phyloP scores from a whole-genome alignment of 441 rosid species.

The Pelargonium australe region DNA sequence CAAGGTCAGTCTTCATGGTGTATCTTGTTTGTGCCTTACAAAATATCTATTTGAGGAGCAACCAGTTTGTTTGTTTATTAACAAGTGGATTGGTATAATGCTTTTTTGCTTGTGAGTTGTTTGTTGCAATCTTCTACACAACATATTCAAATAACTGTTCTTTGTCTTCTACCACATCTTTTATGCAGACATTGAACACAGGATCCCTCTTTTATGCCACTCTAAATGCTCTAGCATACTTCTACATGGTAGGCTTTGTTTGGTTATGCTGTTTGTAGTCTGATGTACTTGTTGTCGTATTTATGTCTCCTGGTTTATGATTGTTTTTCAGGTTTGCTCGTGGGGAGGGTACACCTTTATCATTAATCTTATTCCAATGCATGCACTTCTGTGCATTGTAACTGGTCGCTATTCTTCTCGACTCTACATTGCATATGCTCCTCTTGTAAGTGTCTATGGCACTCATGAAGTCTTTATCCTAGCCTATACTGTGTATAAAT shows the following conservation, averaged over 20 bases:
- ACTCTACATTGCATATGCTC: conserved; percentile 93
- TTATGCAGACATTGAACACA: conserved; percentile 86
- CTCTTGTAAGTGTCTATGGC: conserved; percentile 58
- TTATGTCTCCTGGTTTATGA: conserved; percentile 12
- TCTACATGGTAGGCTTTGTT: conserved; percentile 70
- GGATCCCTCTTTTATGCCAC: conserved; percentile 98
- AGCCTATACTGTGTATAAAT: conserved; percentile 7
- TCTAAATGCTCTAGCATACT: conserved; percentile 82
- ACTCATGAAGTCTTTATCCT: conserved; percentile 3
- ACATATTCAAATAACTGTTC: conserved; percentile 7
- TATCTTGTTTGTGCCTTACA: background rate
- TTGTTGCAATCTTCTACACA: conserved; percentile 5
- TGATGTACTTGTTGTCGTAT: conserved; percentile 16
- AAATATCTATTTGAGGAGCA: background rate
- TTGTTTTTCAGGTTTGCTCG: conserved; percentile 75
- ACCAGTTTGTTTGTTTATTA: background rate
- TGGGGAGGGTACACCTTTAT: conserved; percentile 99
- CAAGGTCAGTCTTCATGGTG: conserved; percentile 41
- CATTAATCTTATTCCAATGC: conserved; percentile 97
- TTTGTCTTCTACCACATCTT: conserved; percentile 20
- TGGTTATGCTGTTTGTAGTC: conserved; percentile 19
- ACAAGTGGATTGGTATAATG: background rate
- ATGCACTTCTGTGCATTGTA: conserved; percentile 88
- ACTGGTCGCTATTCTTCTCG: conserved; percentile 95
- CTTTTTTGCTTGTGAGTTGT: conserved; percentile 6